These are phyloP conservation scores for Purpureocillium lavendulum DNA, from an alignment of 2,329 filamentous ascomycete genomes.

Conservation along the genomic window DNA sequence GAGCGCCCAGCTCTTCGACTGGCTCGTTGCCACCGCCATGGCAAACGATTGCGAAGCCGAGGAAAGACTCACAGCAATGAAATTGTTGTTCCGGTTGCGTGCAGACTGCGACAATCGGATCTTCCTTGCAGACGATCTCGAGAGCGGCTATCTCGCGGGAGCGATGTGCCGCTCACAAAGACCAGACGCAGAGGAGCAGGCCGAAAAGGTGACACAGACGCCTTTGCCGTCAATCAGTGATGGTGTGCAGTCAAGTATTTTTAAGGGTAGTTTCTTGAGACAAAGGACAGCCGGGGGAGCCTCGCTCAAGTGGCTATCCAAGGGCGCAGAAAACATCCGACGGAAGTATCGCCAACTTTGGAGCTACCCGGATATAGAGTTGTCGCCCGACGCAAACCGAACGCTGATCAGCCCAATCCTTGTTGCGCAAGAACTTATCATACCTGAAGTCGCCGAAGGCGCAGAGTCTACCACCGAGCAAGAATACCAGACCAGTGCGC, in stretches of 20 bases:
- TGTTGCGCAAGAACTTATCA: slow-evolving; percentile 25
- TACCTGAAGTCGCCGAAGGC: slow-evolving; percentile 9
- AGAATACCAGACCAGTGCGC: no score
- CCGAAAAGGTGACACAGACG: slow-evolving; percentile 41
- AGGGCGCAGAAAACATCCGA: slow-evolving; percentile 23
- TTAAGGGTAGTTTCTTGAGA: slow-evolving; percentile 44
- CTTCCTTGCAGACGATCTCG: slow-evolving; percentile 60
- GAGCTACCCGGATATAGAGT: slow-evolving; percentile 48
- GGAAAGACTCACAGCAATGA: slow-evolving; percentile 66
- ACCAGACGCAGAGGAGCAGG: slow-evolving; percentile 40
- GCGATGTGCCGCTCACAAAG: slow-evolving; percentile 58
- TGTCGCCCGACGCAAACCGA: slow-evolving; percentile 40
- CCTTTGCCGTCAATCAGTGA: slow-evolving; percentile 36
- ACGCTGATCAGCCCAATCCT: slow-evolving; percentile 41
- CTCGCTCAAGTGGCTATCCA: slow-evolving; percentile 32
- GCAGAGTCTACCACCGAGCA: no score
- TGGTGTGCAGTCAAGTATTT: slow-evolving; percentile 25
- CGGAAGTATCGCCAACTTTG: slow-evolving; percentile 44
- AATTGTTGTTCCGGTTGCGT: slow-evolving; percentile 71
- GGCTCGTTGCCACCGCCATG: slow-evolving; percentile 55
- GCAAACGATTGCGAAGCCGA: slow-evolving; percentile 54
- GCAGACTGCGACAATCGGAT: slow-evolving; percentile 75
- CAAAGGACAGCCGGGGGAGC: slow-evolving; percentile 37
- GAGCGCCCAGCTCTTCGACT: slow-evolving; percentile 52
- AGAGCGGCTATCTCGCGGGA: slow-evolving; percentile 65